Evolutionary conservation across 2,329 filamentous ascomycete species (phyloP).

Genomic region (Aspergillus calidoustus): DNA sequence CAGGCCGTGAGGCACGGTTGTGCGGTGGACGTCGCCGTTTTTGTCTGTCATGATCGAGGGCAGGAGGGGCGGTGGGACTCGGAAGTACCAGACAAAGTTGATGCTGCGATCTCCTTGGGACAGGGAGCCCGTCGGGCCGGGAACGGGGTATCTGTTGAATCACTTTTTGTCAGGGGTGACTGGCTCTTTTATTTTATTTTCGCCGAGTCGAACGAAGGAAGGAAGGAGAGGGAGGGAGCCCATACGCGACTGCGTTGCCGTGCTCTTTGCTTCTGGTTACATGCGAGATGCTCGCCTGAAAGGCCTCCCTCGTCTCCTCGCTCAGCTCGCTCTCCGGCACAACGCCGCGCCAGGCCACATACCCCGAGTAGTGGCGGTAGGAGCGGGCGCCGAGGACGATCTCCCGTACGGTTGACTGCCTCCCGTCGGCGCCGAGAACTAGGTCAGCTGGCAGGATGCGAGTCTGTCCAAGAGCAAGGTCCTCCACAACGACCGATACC

Average conservation of each 20-base stretch:
- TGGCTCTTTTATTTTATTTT: neutral
- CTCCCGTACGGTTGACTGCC: neutral
- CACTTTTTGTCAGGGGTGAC: neutral
- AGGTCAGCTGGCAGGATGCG: neutral
- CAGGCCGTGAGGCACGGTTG: neutral
- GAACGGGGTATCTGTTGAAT: neutral
- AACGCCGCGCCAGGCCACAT: neutral
- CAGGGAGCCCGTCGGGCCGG: neutral
- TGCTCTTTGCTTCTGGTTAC: neutral
- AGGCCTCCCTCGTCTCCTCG: neutral
- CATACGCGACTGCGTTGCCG: neutral
- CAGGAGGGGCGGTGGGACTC: neutral
- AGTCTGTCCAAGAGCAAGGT: neutral
- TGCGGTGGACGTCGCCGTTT: neutral
- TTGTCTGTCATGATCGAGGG: neutral
- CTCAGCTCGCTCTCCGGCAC: neutral
- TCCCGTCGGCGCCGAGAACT: neutral
- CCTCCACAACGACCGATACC: neutral
- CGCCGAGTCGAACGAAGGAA: neutral
- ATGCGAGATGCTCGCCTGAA: neutral
- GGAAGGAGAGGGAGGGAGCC: too few relatives aligned
- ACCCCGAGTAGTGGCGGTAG: neutral
- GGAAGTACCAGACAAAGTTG: neutral
- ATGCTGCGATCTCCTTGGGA: neutral
- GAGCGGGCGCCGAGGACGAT: neutral